Evolutionary conservation across 1,139 yeast species (phyloP), one percentile per base, ranked within the genome.

Genomic region (Taphrina confusa): DNA sequence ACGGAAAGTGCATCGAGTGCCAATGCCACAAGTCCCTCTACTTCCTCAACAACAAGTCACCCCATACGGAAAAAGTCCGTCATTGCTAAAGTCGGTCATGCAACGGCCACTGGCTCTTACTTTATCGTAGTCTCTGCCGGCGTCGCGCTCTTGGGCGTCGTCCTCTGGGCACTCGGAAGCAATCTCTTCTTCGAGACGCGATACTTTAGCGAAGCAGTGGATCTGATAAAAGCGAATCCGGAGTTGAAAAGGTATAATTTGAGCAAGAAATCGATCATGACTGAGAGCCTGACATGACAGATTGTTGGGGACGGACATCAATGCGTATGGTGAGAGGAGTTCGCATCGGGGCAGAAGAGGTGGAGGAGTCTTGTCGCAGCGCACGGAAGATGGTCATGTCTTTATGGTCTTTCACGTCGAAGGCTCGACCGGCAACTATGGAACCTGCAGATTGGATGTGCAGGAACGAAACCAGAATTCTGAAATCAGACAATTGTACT

Each of bases 161-260:
- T 54, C 16, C 28, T 54, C 12, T 54, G 58, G 58, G 58, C 58
- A 0, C 58, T 54, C 14, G 58, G 50, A 33, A 42, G 51, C 20
- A 54, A 42, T 18, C 44, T 54, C 9, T 44, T 54, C 51, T 54
- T 54, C 34, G 58, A 54, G 45, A 54, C 58, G 33, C 42, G 58
- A 18, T 54, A 54, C 28, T 46, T 44, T 31, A 34, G 40, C 27
- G 58, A 54, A 34, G 58, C 58, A 12, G 58, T 54, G n/a, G 51
- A 42, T 22, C 36, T 75, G 1, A 72, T 72, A 61, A 69, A 70
- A 54, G 71, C 71, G 9, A 54, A 64, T 39, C 71, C 68, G 44
- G 66, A 51, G 14, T 28, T 49, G 27, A 49, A 47, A 23, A 46
- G 36, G 56, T 45, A 33, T n/a, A 12, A 8, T 14, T 6, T n/a